Base-by-base conservation (phyloP, 768 basidiomycete species). In the Boletus rubroflammeus region DNA sequence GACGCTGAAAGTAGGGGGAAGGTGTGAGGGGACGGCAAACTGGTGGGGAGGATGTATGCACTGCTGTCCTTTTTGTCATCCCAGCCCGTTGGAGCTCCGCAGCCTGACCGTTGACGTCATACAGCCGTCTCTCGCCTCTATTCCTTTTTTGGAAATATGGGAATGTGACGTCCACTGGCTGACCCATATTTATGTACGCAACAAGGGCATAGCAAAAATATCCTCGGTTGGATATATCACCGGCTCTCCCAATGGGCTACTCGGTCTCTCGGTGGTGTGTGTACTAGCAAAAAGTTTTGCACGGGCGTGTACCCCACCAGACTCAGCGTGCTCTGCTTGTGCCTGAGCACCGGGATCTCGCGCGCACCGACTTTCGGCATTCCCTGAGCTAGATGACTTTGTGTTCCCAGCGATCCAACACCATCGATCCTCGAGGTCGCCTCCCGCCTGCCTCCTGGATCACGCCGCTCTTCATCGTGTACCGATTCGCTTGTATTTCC, bases 291-390 rank as follows among this genome's bases (percentile, higher is more conserved):
- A n/a, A 86, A 68, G 60, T 82, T 86, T 80, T 90, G 86, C 31
- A 86, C 86, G 11, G 88, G 85, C 31, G 89, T 89, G 55, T 90
- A 77, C 5, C 83, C 85, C 62, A 88, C 78, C 50, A 89, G 68
- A 61, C 81, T 80, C 49, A 88, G 65, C 43, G 77, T 69, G 67
- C 83, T 88, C 52, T 73, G 78, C 60, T 78, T 80, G 54, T 74
- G 72, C 59, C 81, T 73, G 53, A 86, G 65, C 43, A 70, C 67
- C 13, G 82, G 80, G 11, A 74, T 61, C 52, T 79, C 78, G 48
- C 63, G 67, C 51, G 73, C 68, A 46, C 75, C 75, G 39, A 44
- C 58, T 42, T 70, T 78, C 4, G 83, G 78, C 28, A 81, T 68
- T 26, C 83, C 68, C 42, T 83, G 73, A n/a, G 76, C 75, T 31